A percentile compares a stretch with the other conserved stretches of the same genome.
Conservation (phyloP, 805 yeast genomes). For the Ascoidea asiatica region DNA sequence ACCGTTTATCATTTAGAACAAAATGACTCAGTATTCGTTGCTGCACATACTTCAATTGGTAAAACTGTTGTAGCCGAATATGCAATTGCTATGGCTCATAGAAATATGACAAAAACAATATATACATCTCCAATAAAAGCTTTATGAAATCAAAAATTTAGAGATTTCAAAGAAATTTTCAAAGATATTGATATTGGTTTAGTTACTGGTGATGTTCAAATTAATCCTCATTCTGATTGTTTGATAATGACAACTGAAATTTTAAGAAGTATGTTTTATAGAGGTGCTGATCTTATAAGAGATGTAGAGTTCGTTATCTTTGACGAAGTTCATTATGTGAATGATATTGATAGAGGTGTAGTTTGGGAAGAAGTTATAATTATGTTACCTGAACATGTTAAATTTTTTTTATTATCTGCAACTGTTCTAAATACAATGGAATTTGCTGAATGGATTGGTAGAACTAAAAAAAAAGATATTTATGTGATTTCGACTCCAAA, state of each 20-base stretch:
- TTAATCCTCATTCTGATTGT: conserved; percentile 92
- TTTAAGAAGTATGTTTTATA: conserved; percentile 83
- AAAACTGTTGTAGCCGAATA: conserved; percentile 97
- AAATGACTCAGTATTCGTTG: conserved; percentile 97
- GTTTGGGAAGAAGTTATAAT: conserved; percentile 99
- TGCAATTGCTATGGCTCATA: conserved; percentile 91
- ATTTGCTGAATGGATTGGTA: conserved; percentile 97
- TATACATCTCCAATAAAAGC: conserved; percentile 95
- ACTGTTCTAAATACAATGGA: conserved; percentile 98
- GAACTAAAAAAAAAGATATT: conserved; percentile 91
- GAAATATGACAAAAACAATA: conserved; percentile 94
- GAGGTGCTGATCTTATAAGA: conserved; percentile 92
- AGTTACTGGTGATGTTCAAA: conserved; percentile 95
- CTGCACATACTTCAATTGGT: conserved; percentile 98
- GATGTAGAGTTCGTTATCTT: conserved; percentile 96
- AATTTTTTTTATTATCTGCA: conserved; percentile 81
- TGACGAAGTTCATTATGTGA: conserved; percentile 96
- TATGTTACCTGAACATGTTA: conserved; percentile 94
- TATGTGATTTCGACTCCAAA: conserved; percentile 94
- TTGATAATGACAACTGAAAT: conserved; percentile 97
- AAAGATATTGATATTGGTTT: conserved; percentile 82
- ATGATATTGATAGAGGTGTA: conserved; percentile 94
- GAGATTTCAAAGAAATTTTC: conserved; percentile 75
- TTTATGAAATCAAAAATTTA: conserved; percentile 74
- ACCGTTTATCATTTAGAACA: conserved; percentile 94